Base-by-base conservation (phyloP, 768 basidiomycete species). In the Amyloporia xantha region DNA sequence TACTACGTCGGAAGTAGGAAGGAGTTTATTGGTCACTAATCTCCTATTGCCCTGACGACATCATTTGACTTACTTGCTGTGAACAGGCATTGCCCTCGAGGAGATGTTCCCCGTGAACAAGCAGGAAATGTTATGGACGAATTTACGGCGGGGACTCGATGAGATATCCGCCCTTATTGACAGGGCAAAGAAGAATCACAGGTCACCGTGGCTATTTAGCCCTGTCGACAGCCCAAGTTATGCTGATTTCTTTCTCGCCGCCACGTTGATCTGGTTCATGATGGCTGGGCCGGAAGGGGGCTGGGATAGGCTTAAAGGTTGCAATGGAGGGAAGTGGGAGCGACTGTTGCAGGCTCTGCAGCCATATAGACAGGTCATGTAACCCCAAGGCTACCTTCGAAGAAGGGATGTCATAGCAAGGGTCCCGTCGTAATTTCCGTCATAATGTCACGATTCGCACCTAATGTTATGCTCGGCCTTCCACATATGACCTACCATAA, bases 71-170 rank as follows among this genome's bases (percentile, higher is more conserved):
- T 3, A 35, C 9, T n/a, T n/a, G 5, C 30, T 33, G 7, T 13
- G 28, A 12, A 17, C 21, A 45, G 44, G 44, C 30, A 19, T 45
- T 17, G 44, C 44, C 3, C 26, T 45, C 17, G 44, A 45, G 17
- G 44, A 45, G 5, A 45, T 45, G 44, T 45, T 45, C 17, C 44
- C 44, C 23, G 17, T 11, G 13, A 28, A 45, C 30, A 45, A 45
- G 33, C 44, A 45, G 30, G 27, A 4, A 23, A 19, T 19, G 10
- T 10, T 45, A 3, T 45, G 44, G 44, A n/a, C 9, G 10, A 23
- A 23, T 21, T 17, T 45, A 19, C 27, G 25, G 33, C n/a, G 21
- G 25, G 44, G 44, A 15, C 24, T 45, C 3, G 44, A 45, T 19
- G 19, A 36, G 33, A 13, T 45, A 3, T 26, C 44, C 6, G 5